phyloP scores from a whole-genome alignment of 257 asterid genomes.

The Leptodermis oblonga region DNA sequence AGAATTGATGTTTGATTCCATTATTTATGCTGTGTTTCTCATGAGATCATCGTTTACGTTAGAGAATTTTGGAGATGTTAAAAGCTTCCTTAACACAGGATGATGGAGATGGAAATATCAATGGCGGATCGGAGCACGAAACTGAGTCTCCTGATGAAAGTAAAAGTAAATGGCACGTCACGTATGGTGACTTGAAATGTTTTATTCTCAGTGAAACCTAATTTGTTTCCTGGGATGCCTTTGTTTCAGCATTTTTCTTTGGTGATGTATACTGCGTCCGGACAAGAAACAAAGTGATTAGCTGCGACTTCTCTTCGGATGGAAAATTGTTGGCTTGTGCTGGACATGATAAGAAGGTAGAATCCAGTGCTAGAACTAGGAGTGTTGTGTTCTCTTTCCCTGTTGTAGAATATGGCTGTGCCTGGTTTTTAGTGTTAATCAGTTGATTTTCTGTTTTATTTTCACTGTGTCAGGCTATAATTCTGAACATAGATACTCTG shows the following conservation, averaged over 20 bases:
- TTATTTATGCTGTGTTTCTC: background rate
- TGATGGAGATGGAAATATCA: conserved; percentile 85
- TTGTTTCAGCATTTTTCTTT: conserved; percentile 46
- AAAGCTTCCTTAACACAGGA: conserved; percentile 85
- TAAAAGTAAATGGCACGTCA: conserved; percentile 45
- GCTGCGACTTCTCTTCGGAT: conserved; percentile 97
- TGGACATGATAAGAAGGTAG: conserved; percentile 95
- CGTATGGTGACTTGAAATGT: background rate
- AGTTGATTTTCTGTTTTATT: conserved; percentile 8
- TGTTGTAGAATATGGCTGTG: too few species aligned
- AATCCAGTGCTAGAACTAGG: background rate
- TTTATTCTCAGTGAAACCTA: background rate
- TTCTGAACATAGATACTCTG: conserved; percentile 95
- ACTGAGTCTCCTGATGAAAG: conserved; percentile 57
- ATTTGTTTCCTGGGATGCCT: conserved; percentile 6
- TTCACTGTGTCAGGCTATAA: conserved; percentile 70
- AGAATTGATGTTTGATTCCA: background rate
- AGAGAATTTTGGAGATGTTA: conserved; percentile 84
- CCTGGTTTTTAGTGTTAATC: background rate
- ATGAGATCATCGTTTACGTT: conserved; percentile 10
- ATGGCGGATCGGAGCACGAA: conserved; percentile 44
- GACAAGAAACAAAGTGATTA: conserved; percentile 82
- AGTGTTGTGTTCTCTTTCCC: background rate
- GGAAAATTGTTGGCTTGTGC: conserved; percentile 95
- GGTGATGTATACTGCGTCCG: conserved; percentile 87